phyloP scores from a whole-genome alignment of 1,139 yeast species.

The Debaryomycetaceae sp. region DNA sequence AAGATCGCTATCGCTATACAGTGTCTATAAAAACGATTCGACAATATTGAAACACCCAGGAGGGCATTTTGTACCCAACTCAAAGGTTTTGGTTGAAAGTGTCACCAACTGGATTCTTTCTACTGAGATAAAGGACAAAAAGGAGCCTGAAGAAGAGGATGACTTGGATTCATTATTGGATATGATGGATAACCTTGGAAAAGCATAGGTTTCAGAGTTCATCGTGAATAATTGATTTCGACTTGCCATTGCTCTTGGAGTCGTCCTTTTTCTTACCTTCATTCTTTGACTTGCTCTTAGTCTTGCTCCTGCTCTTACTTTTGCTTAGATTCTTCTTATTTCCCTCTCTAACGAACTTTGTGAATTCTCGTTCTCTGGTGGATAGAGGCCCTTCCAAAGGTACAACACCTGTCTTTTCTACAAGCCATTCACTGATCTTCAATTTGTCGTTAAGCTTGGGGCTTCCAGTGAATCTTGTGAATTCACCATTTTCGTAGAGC shows the following conservation, averaged over 20 bases:
- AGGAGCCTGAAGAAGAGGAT: slow-evolving; percentile 16
- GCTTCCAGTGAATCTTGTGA: slow-evolving; percentile 18
- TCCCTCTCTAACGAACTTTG: background rate
- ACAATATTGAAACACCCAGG: slow-evolving; percentile 70
- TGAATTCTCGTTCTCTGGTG: slow-evolving; percentile 21
- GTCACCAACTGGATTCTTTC: slow-evolving; percentile 53
- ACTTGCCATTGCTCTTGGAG: slow-evolving; percentile 17
- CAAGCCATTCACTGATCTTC: slow-evolving; percentile 35
- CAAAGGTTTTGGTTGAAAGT: slow-evolving; percentile 55
- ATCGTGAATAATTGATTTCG: slow-evolving; percentile 26
- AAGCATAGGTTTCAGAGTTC: slow-evolving; percentile 24
- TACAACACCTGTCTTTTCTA: slow-evolving; percentile 19
- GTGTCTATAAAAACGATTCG: slow-evolving; percentile 46
- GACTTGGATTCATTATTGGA: slow-evolving; percentile 32
- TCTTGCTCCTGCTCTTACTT: background rate
- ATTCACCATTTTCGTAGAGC: slow-evolving; percentile 18
- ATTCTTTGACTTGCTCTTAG: slow-evolving; percentile 16
- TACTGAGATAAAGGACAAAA: slow-evolving; percentile 10
- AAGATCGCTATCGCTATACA: slow-evolving; percentile 55
- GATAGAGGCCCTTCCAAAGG: slow-evolving; percentile 43
- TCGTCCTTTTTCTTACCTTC: slow-evolving; percentile 25
- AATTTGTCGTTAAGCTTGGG: slow-evolving; percentile 29
- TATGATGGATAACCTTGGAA: slow-evolving; percentile 28
- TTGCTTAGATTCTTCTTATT: background rate
- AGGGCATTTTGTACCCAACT: slow-evolving; percentile 82